These are phyloP conservation scores for Vachellia collinsii DNA, from an alignment of 306 rosid species.

Conservation along the genomic window DNA sequence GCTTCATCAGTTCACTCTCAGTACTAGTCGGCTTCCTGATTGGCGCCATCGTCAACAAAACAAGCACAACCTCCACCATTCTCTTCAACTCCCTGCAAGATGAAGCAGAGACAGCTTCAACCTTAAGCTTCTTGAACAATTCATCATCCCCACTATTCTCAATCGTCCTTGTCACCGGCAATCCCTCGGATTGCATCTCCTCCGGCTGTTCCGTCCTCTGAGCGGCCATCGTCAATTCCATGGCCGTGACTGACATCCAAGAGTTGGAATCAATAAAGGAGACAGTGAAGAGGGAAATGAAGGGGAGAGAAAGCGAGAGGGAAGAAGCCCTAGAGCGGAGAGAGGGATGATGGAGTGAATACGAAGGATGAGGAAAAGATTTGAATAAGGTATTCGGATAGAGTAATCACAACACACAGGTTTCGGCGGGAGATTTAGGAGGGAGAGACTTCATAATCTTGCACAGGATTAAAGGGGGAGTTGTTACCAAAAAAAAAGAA, in stretches of 20 bases:
- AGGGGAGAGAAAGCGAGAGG: slow-evolving; percentile 11
- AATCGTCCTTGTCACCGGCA: slow-evolving; percentile 40
- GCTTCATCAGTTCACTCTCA: slow-evolving; percentile 19
- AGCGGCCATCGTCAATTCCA: slow-evolving; percentile 41
- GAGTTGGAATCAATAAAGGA: background rate
- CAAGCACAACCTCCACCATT: slow-evolving; percentile 89
- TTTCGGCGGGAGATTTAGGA: too few species aligned
- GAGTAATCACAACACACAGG: too few species aligned
- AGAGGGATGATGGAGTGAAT: slow-evolving; percentile 10
- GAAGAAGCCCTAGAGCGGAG: slow-evolving; percentile 50
- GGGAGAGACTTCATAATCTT: too few species aligned
- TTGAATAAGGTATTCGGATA: background rate
- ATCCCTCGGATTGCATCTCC: background rate
- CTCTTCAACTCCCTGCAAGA: slow-evolving; percentile 50
- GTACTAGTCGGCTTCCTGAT: slow-evolving; percentile 55
- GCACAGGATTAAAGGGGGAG: too few species aligned
- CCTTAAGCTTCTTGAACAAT: slow-evolving; percentile 57
- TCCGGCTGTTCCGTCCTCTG: slow-evolving; percentile 5
- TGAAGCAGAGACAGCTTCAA: slow-evolving; percentile 16
- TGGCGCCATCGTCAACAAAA: slow-evolving; percentile 72
- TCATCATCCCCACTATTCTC: slow-evolving; percentile 49
- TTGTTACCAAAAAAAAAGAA: too few species aligned
- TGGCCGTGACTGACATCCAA: background rate
- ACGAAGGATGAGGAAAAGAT: slow-evolving; percentile 9
- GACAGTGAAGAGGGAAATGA: slow-evolving; percentile 14